Evolutionary conservation across 2,329 filamentous ascomycete genomes (phyloP).

Genomic region (Ophiosphaerella herpotricha): DNA sequence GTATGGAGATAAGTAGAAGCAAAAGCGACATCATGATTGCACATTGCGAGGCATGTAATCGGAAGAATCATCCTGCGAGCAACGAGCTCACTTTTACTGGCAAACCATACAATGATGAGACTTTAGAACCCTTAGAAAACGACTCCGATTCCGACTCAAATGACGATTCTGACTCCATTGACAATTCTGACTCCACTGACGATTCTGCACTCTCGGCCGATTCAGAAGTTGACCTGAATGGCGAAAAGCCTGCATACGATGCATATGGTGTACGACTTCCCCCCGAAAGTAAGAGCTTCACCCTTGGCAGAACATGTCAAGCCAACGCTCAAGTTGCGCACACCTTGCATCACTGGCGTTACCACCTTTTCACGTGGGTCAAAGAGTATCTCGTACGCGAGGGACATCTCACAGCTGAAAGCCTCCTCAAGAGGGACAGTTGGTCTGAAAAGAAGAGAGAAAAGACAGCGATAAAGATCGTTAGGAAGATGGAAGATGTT

Average conservation of each 20-base stretch:
- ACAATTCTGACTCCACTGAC: constrained; percentile 23
- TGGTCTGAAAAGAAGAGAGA: constrained; percentile 64
- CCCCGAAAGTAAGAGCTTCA: constrained; percentile 33
- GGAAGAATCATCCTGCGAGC: constrained; percentile 69
- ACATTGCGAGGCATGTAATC: constrained; percentile 72
- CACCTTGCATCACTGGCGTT: constrained; percentile 75
- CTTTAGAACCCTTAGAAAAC: constrained; percentile 65
- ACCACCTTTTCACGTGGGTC: constrained; percentile 73
- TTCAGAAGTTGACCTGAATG: constrained; percentile 22
- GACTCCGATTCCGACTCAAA: constrained; percentile 41
- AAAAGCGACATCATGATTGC: constrained; percentile 20
- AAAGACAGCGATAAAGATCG: constrained; percentile 65
- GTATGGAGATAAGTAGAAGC: constrained; percentile 33
- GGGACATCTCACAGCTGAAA: constrained; percentile 61
- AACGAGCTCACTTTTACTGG: constrained; percentile 67
- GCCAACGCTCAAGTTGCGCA: constrained; percentile 72
- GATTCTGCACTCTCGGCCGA: constrained; percentile 31
- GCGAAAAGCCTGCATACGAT: constrained; percentile 32
- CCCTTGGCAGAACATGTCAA: constrained; percentile 55
- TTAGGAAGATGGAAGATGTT: constrained; percentile 65
- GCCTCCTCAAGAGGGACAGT: constrained; percentile 64
- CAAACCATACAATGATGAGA: constrained; percentile 67
- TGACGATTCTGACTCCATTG: constrained; percentile 20
- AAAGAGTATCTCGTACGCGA: constrained; percentile 63
- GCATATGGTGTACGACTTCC: constrained; percentile 33